Evolutionary conservation across 106 monocot genomes (phyloP), one percentile per base, ranked within the genome.

Genomic region (Dendrobium huoshanense): DNA sequence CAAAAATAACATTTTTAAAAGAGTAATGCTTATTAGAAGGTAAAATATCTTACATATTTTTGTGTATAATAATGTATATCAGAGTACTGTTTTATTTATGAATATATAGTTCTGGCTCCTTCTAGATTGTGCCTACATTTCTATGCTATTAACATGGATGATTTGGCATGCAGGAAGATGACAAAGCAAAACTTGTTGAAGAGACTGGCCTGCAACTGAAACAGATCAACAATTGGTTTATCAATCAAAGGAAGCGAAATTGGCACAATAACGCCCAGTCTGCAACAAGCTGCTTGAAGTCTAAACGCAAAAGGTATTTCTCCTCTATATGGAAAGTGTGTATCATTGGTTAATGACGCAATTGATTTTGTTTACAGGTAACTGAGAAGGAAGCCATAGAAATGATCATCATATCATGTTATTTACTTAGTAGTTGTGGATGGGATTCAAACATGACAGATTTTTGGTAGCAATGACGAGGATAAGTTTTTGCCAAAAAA

Each of bases 141-240:
- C 15, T 77, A 16, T 77, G 16, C 5, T 25, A 24, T 37, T 51
- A 31, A 77, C 31, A 15, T 49, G 19, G 51, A 55, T 29, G 17
- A 22, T 40, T 16, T 73, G 29, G 45, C 9, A 49, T 83, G 58
- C 75, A 97, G 96, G 96, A 97, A 78, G 96, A 97, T 83, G 96
- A 97, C 75, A 97, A 97, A 80, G 96, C 92, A 75, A 97, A 94
- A 68, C 88, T 96, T 56, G 96, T 97, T 1, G 94, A 97, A 75
- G 96, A 97, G 80, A 97, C 96, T 16, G 96, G 96, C 4, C 78
- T 97, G 77, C 96, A 97, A 67, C 72, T 97, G 70, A 97, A 97
- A 25, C 96, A 97, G 73, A 97, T 97, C 65, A 97, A 97, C 82
- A 97, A 97, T 33, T 96, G 96, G 96, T 96, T 96, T 75, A 96